Conservation (phyloP, 352 stramenopile species). For the Pythium monospermum region DNA sequence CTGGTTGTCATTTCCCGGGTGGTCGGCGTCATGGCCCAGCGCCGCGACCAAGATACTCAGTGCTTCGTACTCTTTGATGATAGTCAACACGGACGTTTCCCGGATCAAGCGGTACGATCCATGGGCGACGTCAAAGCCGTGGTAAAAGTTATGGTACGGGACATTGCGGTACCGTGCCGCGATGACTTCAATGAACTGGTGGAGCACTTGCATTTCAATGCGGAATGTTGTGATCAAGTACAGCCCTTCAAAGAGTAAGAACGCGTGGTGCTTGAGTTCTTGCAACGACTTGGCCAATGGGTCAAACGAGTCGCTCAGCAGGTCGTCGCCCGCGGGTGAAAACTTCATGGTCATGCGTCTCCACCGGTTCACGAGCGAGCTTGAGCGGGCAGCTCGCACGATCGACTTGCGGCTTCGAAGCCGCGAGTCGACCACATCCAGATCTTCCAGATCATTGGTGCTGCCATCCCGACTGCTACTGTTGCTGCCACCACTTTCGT, state of each 20-base stretch:
- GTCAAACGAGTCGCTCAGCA: slow-evolving; percentile 54
- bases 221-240: slow-evolving; percentile 63
- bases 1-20: slow-evolving; percentile 87
- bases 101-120: slow-evolving; percentile 59
- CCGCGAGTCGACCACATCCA: slow-evolving; percentile 13
- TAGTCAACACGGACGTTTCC: slow-evolving; percentile 37
- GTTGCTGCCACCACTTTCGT: no score
- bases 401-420: slow-evolving; percentile 41
- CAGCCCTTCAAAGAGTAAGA: slow-evolving; percentile 57
- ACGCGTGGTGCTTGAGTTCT: slow-evolving; percentile 55
- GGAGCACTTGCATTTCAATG: slow-evolving; percentile 42
- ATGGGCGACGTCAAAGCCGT: slow-evolving; percentile 77
- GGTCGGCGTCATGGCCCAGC: slow-evolving; percentile 83
- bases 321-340: slow-evolving; percentile 30
- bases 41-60: slow-evolving; percentile 77
- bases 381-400: slow-evolving; percentile 33
- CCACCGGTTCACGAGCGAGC: slow-evolving; percentile 62
- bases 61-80: slow-evolving; percentile 74
- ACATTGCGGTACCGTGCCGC: slow-evolving; percentile 58
- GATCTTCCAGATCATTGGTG: slow-evolving; percentile 8
- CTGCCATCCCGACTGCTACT: neutral
- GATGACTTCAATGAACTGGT: slow-evolving; percentile 49
- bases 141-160: slow-evolving; percentile 85
- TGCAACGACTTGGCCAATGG: slow-evolving; percentile 47
- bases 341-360: slow-evolving; percentile 43